These are phyloP conservation scores for Cordyceps pruinosa DNA, from an alignment of 2,329 filamentous ascomycete species.

Conservation along the genomic window DNA sequence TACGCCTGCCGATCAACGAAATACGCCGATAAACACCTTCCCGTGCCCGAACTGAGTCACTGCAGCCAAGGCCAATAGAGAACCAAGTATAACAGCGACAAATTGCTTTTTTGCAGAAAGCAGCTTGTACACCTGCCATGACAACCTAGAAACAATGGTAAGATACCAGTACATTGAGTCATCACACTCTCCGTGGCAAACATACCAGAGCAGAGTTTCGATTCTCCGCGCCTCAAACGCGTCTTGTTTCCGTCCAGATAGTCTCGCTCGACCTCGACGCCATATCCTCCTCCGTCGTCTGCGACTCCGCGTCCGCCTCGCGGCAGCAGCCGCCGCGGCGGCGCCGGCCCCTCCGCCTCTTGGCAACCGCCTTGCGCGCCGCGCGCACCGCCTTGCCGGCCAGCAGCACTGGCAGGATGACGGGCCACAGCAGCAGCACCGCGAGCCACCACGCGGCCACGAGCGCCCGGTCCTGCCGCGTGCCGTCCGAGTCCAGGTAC, in stretches of 20 bases:
- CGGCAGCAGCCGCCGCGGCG: no score
- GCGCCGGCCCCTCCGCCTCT: neutral
- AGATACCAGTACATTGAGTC: neutral
- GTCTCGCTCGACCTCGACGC: no score
- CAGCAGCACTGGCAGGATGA: constrained; percentile 61
- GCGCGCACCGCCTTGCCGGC: neutral
- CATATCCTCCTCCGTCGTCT: neutral
- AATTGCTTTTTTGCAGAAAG: neutral
- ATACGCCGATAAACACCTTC: neutral
- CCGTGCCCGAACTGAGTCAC: no score
- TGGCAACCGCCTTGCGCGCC: neutral
- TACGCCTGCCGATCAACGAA: neutral
- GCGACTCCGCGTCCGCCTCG: neutral
- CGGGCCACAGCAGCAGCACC: constrained; percentile 35
- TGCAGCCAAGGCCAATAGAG: neutral
- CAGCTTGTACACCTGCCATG: neutral
- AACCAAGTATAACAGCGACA: neutral
- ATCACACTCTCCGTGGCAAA: no score
- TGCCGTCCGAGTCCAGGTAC: constrained; percentile 24
- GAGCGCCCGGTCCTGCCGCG: constrained; percentile 15
- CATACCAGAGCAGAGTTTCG: no score
- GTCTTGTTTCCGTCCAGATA: neutral
- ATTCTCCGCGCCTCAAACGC: no score
- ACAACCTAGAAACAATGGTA: neutral
- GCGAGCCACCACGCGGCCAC: constrained; percentile 25